phyloP scores from a whole-genome alignment of 2,329 filamentous ascomycete species.

The Venturia pyrina region DNA sequence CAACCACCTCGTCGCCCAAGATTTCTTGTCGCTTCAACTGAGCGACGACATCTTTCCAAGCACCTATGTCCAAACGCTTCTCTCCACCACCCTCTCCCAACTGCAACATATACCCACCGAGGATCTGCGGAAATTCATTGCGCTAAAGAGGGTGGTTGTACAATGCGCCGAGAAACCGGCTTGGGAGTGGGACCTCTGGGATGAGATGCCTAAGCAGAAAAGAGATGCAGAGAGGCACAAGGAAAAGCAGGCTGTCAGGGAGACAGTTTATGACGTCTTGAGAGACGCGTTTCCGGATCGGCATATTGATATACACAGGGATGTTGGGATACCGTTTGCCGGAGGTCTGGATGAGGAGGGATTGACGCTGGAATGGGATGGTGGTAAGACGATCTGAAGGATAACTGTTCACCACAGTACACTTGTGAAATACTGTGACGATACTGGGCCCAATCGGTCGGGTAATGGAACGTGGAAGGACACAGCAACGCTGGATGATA shows the following conservation, averaged over 20 bases:
- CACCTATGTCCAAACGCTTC: neutral
- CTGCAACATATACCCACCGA: neutral
- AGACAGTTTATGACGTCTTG: neutral
- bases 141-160: neutral
- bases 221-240: neutral
- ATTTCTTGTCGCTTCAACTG: neutral
- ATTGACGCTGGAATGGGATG: neutral
- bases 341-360: neutral
- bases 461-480: too few species aligned
- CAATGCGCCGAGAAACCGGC: neutral
- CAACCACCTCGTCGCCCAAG: neutral
- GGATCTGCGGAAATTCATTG: neutral
- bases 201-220: neutral
- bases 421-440: too few species aligned
- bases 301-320: neutral
- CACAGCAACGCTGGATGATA: too few species aligned
- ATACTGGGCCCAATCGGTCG: too few species aligned
- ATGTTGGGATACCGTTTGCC: neutral
- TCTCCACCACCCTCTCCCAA: neutral
- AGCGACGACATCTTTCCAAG: neutral
- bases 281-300: neutral
- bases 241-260: neutral
- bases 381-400: neutral
- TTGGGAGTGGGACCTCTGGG: neutral
- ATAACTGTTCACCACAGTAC: too few species aligned